phyloP scores from a whole-genome alignment of 345 rosid genomes.

The Microcos paniculata region DNA sequence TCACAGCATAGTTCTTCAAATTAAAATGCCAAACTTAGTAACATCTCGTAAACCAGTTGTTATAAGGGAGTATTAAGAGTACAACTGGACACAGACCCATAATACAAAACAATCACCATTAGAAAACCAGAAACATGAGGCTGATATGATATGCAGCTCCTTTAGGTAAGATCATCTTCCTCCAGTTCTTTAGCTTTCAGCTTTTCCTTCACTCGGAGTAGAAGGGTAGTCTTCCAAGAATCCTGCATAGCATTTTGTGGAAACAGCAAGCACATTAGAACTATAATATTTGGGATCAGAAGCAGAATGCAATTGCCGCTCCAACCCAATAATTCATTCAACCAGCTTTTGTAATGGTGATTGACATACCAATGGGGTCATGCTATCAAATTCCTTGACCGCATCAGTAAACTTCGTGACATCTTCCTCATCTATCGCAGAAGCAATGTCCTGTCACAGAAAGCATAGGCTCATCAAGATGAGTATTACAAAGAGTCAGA shows the following conservation, averaged over 20 bases:
- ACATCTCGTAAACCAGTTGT: slow-evolving; percentile 5
- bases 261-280: not conserved
- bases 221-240: slow-evolving; percentile 92
- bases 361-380: slow-evolving; percentile 89
- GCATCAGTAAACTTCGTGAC: slow-evolving; percentile 80
- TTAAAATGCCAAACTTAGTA: slow-evolving; percentile 19
- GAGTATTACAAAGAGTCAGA: not conserved
- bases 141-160: slow-evolving; percentile 13
- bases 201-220: slow-evolving; percentile 96
- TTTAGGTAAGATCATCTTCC: slow-evolving; percentile 95
- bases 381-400: slow-evolving; percentile 96
- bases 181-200: slow-evolving; percentile 92
- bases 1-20: slow-evolving; percentile 5
- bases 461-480: not conserved
- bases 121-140: slow-evolving; percentile 21
- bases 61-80: not conserved
- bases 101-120: slow-evolving; percentile 26
- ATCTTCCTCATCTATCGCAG: slow-evolving; percentile 96
- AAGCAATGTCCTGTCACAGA: slow-evolving; percentile 65
- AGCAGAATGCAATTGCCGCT: not conserved
- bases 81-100: slow-evolving; percentile 8
- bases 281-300: not conserved
- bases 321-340: not conserved
- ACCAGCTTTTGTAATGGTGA: not conserved
- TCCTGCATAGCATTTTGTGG: slow-evolving; percentile 42